Conservation (phyloP, 2,329 filamentous ascomycete genomes). For the Colletotrichum higginsianum region DNA sequence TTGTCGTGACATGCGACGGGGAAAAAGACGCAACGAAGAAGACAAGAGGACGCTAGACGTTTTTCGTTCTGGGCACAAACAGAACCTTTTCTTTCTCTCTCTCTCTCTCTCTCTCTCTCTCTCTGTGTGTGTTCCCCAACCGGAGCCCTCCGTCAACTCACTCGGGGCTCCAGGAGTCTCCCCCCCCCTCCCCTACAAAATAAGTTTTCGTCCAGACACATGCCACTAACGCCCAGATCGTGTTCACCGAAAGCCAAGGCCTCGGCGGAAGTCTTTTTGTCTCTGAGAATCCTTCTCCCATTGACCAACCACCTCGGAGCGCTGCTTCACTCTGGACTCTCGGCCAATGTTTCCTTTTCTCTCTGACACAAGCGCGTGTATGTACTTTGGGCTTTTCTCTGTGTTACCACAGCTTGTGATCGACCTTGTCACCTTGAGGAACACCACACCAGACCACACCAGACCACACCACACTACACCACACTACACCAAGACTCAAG, state of each 20-base stretch:
- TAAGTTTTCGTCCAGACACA: neutral
- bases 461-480: no score
- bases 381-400: no score
- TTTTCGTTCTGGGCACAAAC: no score
- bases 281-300: conserved; percentile 15
- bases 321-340: conserved; percentile 3
- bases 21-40: neutral
- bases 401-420: no score
- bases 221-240: neutral
- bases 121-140: no score
- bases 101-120: neutral
- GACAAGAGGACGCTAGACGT: no score
- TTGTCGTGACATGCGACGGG: neutral
- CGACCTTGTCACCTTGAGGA: no score
- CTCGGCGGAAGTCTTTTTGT: conserved; percentile 21
- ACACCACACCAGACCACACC: no score
- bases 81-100: neutral
- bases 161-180: neutral
- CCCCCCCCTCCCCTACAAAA: neutral
- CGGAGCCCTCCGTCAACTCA: neutral
- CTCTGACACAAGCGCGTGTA: neutral
- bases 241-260: conserved; percentile 22
- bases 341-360: neutral
- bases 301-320: conserved; percentile 17
- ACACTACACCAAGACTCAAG: no score